A percentile compares a stretch with the other conserved stretches of the same genome.
phyloP scores from a whole-genome alignment of 2,329 filamentous ascomycete species.

The Fusarium anguioides region DNA sequence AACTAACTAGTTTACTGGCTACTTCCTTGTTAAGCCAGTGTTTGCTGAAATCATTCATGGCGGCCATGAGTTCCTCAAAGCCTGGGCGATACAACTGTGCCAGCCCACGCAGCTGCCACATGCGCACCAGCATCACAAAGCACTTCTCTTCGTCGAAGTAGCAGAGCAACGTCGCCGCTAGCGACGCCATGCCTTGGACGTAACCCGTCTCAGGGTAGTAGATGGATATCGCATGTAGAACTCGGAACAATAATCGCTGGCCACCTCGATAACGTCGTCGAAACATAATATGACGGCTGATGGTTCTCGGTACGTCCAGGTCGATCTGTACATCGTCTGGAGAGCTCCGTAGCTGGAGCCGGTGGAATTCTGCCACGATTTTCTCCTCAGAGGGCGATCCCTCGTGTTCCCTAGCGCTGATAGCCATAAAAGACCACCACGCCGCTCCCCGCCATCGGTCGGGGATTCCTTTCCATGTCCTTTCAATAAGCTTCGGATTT shows the following conservation, averaged over 20 bases:
- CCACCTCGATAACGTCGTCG: slow-evolving; percentile 89
- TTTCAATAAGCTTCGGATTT: slow-evolving; percentile 85
- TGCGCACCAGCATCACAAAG: slow-evolving; percentile 95
- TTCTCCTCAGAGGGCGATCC: slow-evolving; percentile 73
- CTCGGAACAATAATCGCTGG: slow-evolving; percentile 89
- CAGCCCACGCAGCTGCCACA: slow-evolving; percentile 90
- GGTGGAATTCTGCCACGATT: slow-evolving; percentile 77
- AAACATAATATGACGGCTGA: slow-evolving; percentile 98
- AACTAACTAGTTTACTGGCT: slow-evolving; percentile 79
- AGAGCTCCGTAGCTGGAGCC: slow-evolving; percentile 77
- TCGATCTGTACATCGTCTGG: slow-evolving; percentile 97
- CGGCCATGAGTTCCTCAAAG: slow-evolving; percentile 87
- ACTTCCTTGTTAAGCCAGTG: slow-evolving; percentile 87
- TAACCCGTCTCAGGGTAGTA: slow-evolving; percentile 94
- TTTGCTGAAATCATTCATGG: slow-evolving; percentile 84
- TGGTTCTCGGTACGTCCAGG: slow-evolving; percentile 93
- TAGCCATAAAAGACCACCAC: slow-evolving; percentile 91
- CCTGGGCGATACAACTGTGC: slow-evolving; percentile 85
- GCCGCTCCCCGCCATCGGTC: slow-evolving; percentile 93
- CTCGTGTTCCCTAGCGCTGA: slow-evolving; percentile 76
- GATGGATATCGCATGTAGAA: slow-evolving; percentile 89
- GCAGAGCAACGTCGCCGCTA: slow-evolving; percentile 91
- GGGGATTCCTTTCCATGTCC: slow-evolving; percentile 98
- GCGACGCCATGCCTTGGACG: slow-evolving; percentile 96
- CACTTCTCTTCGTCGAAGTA: slow-evolving; percentile 96